Conservation (phyloP, 1,139 yeast genomes). For the Taphrina flavorubra region DNA sequence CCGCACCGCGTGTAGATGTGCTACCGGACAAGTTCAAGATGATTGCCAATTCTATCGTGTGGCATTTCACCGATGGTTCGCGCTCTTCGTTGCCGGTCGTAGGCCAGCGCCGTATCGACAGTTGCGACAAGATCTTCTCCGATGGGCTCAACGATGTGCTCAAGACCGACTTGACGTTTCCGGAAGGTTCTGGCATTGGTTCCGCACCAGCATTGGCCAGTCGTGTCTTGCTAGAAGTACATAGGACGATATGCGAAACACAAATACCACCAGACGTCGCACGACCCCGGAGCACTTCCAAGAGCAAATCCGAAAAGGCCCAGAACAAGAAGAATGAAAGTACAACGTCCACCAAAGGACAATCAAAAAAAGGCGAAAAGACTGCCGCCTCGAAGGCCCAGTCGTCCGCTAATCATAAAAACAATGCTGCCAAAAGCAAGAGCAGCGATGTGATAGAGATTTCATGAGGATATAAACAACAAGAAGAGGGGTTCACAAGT, state of each 20-base stretch:
- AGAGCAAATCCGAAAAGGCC: background rate
- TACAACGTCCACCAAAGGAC: slow-evolving; percentile 5
- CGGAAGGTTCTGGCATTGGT: slow-evolving; percentile 32
- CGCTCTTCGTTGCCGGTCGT: slow-evolving; percentile 16
- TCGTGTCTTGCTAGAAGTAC: slow-evolving; percentile 10
- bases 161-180: slow-evolving; percentile 22
- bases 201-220: slow-evolving; percentile 7
- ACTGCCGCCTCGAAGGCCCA: background rate
- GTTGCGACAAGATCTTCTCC: slow-evolving; percentile 23
- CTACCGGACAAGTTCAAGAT: slow-evolving; percentile 18
- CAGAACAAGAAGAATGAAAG: background rate
- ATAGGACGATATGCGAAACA: slow-evolving; percentile 7
- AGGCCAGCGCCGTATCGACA: background rate
- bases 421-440: background rate
- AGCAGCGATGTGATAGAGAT: slow-evolving; percentile 7
- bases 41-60: slow-evolving; percentile 10
- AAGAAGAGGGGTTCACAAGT: background rate
- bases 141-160: slow-evolving; percentile 17
- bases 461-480: background rate
- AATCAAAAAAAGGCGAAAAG: background rate
- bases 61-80: slow-evolving; percentile 28
- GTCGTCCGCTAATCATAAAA: background rate
- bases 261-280: slow-evolving; percentile 11
- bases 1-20: slow-evolving; percentile 12
- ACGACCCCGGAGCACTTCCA: background rate